Conservation (phyloP, 1,139 yeast genomes). For the Yamadazyma conglobata region DNA sequence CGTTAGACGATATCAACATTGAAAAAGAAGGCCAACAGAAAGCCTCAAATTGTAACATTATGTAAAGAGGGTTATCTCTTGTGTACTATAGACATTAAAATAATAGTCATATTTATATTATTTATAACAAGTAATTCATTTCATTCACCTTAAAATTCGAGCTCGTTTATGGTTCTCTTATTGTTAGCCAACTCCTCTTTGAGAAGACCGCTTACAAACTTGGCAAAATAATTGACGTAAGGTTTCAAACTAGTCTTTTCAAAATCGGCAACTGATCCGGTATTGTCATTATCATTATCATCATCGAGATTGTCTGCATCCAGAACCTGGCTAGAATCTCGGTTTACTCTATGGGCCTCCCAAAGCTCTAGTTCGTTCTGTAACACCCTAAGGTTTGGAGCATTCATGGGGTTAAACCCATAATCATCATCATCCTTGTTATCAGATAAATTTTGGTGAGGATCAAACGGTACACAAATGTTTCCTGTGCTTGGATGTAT, state of each 20-base stretch:
- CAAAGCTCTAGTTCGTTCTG: slow-evolving; percentile 52
- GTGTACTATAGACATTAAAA: no score
- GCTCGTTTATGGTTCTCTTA: slow-evolving; percentile 45
- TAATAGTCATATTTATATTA: no score
- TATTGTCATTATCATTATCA: slow-evolving; percentile 21
- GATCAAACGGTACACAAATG: slow-evolving; percentile 91
- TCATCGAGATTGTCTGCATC: slow-evolving; percentile 7
- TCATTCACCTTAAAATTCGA: slow-evolving; percentile 31
- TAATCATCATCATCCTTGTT: slow-evolving; percentile 37
- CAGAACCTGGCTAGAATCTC: slow-evolving; percentile 24
- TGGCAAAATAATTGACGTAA: slow-evolving; percentile 66
- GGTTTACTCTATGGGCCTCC: slow-evolving; percentile 31
- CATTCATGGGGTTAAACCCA: slow-evolving; percentile 72
- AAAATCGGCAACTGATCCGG: slow-evolving; percentile 35
- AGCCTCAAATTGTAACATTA: slow-evolving; percentile 6
- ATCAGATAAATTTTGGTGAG: slow-evolving; percentile 35
- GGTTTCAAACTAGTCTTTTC: slow-evolving; percentile 73
- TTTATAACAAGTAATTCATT: no score
- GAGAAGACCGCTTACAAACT: slow-evolving; percentile 55
- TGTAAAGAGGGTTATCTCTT: slow-evolving; percentile 4
- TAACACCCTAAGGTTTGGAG: slow-evolving; percentile 70
- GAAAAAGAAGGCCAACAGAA: slow-evolving; percentile 13
- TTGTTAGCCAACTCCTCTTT: slow-evolving; percentile 49
- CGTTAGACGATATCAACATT: slow-evolving; percentile 25
- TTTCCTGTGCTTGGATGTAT: slow-evolving; percentile 98